phyloP scores from a whole-genome alignment of 1,139 yeast species.

The Yamadazyma friedrichii region DNA sequence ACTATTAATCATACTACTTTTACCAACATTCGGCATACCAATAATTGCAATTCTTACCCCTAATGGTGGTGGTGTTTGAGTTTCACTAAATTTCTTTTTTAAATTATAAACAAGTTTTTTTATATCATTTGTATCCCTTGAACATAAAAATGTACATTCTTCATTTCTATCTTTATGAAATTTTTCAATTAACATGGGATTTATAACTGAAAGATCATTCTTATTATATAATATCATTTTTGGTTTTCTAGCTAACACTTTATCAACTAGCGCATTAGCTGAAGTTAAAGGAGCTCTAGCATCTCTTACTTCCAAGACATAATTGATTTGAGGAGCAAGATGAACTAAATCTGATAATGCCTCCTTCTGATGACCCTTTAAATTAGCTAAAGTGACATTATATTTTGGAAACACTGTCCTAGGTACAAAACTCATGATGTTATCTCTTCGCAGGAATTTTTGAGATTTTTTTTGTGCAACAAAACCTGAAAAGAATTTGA shows the following conservation, averaged over 20 bases:
- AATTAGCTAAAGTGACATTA: conserved; percentile 69
- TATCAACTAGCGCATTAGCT: conserved; percentile 76
- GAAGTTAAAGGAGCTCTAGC: conserved; percentile 87
- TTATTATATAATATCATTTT: conserved; percentile 69
- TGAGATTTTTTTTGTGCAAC: neutral
- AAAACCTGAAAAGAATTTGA: too few species aligned
- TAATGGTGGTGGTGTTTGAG: conserved; percentile 73
- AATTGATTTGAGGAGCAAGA: conserved; percentile 76
- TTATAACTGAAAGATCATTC: conserved; percentile 48
- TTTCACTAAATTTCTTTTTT: conserved; percentile 37
- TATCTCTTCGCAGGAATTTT: conserved; percentile 1
- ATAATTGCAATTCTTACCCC: conserved; percentile 76
- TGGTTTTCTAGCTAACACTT: conserved; percentile 57
- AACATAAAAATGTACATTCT: conserved; percentile 59
- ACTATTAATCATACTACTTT: conserved; percentile 82
- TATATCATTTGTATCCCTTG: conserved; percentile 54
- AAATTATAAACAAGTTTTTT: conserved; percentile 49
- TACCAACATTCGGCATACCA: conserved; percentile 99
- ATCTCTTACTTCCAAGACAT: conserved; percentile 82
- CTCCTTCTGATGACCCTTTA: conserved; percentile 87
- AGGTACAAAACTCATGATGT: conserved; percentile 30
- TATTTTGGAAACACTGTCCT: conserved; percentile 61
- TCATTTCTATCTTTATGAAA: conserved; percentile 58
- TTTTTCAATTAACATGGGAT: conserved; percentile 33
- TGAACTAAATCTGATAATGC: conserved; percentile 72